Percentiles rank a stretch among this genome's conserved stretches.
These are phyloP conservation scores for Agaricus subrufescens DNA, from an alignment of 768 basidiomycete genomes.

Conservation along the genomic window DNA sequence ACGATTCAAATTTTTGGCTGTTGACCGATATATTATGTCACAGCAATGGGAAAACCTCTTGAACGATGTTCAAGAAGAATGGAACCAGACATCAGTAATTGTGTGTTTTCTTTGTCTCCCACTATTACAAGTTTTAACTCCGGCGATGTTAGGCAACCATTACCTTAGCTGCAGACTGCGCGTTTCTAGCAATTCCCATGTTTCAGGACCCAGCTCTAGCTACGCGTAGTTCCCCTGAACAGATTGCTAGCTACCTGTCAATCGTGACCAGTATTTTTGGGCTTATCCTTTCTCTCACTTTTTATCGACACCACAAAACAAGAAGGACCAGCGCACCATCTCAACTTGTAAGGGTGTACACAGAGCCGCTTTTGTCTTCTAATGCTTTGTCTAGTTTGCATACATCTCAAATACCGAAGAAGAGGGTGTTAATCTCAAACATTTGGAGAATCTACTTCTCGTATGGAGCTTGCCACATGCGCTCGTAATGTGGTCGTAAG, in stretches of 20 bases:
- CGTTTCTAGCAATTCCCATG: slow-evolving; percentile 6
- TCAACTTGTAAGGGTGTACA: background rate
- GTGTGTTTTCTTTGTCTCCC: background rate
- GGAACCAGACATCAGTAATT: background rate
- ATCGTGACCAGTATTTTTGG: background rate
- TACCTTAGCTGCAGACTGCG: slow-evolving; percentile 3
- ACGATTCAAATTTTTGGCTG: background rate
- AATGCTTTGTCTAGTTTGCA: background rate
- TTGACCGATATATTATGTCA: background rate
- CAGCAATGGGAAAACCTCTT: slow-evolving; percentile 3
- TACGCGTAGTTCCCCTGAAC: slow-evolving; percentile 1
- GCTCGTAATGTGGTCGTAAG: slow-evolving; percentile 8
- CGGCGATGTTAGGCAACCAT: background rate
- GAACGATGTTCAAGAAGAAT: slow-evolving; percentile 1
- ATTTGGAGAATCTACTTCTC: background rate
- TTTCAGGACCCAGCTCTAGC: background rate
- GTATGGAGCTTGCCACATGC: slow-evolving; percentile 7
- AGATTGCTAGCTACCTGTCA: slow-evolving; percentile 5
- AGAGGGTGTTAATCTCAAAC: background rate
- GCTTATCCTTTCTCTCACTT: background rate
- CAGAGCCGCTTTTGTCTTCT: background rate
- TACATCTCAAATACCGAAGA: background rate
- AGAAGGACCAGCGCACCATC: background rate
- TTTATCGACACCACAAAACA: background rate
- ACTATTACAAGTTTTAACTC: background rate